Evolutionary conservation across 2,329 filamentous ascomycete genomes (phyloP), one percentile per base, ranked within the genome.

Genomic region (Coleophoma crateriformis): DNA sequence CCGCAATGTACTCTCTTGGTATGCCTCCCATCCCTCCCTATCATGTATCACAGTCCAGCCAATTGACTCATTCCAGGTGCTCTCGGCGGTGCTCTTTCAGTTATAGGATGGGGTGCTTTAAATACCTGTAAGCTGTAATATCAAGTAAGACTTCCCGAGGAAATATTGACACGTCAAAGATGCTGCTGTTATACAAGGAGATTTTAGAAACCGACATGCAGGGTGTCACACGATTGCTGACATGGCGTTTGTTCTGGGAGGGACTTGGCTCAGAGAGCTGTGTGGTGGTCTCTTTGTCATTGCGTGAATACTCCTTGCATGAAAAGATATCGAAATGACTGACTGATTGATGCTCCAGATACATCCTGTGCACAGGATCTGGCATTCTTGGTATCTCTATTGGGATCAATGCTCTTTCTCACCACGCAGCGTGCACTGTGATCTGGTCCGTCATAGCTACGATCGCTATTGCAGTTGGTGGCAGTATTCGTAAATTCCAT

Each of bases 331-430:
- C 27, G 19, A 14, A 11, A 35, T n/a, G 27, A 27, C 27, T 27
- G 27, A 27, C 48, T 46, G 22, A 50, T 15, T 11, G 27, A 41
- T 41, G 8, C 10, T 19, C 17, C 15, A 49, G 47, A 7, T 82
- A 78, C 49, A 70, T 80, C 42, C 73, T 84, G 13, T 74, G 74
- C 32, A 71, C 71, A 12, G 78, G 73, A 1, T 75, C 74, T 1
- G 79, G 79, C 8, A 79, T 84, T 52, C 69, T 84, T 33, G 78
- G 77, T 7, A 71, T 81, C 2, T 78, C 78, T 0, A 77, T 76
- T 0, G 80, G 72, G 0, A 65, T 84, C 47, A 84, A 84, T 56
- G 77, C 79, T 1, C 67, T 84, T 1, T 79, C 76, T 0, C 67
- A 70, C 44, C 79, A 84, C 56, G 74, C 73, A 3, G 66, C 74